phyloP scores from a whole-genome alignment of 2,329 filamentous ascomycete genomes.

The Fusarium graminum region DNA sequence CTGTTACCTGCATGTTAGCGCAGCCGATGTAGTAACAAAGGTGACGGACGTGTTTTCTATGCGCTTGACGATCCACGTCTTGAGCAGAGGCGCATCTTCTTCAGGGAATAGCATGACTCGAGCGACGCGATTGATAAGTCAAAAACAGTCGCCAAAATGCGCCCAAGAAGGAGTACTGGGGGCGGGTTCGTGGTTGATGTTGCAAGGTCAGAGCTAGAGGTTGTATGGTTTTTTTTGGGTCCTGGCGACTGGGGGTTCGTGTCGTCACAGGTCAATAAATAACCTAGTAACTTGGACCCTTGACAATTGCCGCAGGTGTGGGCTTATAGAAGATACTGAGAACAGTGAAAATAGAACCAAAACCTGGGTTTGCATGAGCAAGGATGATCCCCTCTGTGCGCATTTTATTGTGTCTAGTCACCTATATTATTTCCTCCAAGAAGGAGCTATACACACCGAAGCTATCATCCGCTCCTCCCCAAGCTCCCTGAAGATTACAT shows the following conservation, averaged over 20 bases:
- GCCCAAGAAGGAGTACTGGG: slow-evolving; percentile 1
- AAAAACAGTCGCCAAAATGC: slow-evolving; percentile 3
- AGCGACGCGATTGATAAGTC: slow-evolving; percentile 15
- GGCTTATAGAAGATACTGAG: neutral
- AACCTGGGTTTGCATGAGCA: neutral
- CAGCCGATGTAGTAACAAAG: slow-evolving; percentile 19
- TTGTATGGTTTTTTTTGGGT: slow-evolving; percentile 28
- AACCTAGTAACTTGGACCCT: neutral
- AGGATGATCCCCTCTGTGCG: too few species aligned
- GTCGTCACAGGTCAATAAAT: slow-evolving; percentile 38
- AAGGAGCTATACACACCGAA: neutral
- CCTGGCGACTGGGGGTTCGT: slow-evolving; percentile 22
- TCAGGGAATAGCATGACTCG: slow-evolving; percentile 72
- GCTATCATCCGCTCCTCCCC: neutral
- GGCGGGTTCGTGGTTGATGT: slow-evolving; percentile 10
- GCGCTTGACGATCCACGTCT: slow-evolving; percentile 82
- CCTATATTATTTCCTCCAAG: neutral
- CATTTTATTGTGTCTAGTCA: too few species aligned
- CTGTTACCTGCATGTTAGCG: slow-evolving; percentile 57
- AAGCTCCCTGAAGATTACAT: neutral
- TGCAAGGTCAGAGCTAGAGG: slow-evolving; percentile 33
- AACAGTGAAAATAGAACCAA: neutral
- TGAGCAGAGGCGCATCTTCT: slow-evolving; percentile 73
- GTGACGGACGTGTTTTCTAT: slow-evolving; percentile 77
- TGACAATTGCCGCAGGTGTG: neutral